Conservation (phyloP, 2,329 filamentous ascomycete species). For the Beauveria asiatica region DNA sequence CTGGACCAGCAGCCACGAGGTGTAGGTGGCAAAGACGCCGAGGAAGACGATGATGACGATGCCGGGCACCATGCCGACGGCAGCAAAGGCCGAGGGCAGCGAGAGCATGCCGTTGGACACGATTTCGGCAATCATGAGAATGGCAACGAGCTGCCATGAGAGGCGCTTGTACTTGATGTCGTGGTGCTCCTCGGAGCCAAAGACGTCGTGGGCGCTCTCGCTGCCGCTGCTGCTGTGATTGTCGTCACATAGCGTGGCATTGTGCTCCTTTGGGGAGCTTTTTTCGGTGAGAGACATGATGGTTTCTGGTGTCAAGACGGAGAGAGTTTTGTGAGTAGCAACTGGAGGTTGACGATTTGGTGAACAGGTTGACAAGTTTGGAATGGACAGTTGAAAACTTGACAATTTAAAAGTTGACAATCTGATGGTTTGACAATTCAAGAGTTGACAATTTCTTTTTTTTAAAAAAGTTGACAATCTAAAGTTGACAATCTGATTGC, state of each 20-base stretch:
- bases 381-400: too few relatives aligned
- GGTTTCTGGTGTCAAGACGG: neutral
- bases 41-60: constrained; percentile 42
- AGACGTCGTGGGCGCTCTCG: constrained; percentile 11
- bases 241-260: neutral
- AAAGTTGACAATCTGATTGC: too few relatives aligned
- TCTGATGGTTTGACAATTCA: too few relatives aligned
- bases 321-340: neutral
- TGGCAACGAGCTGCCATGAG: constrained; percentile 41
- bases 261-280: neutral
- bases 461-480: too few relatives aligned
- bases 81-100: constrained; percentile 41
- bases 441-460: too few relatives aligned
- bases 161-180: constrained; percentile 45
- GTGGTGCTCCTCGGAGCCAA: constrained; percentile 21
- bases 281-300: neutral
- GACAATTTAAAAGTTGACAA: too few relatives aligned
- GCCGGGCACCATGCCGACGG: constrained; percentile 43
- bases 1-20: constrained; percentile 37
- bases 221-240: neutral
- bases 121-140: constrained; percentile 49
- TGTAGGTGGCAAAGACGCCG: constrained; percentile 42
- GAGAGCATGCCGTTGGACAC: constrained; percentile 46
- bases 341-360: too few relatives aligned
- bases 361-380: too few relatives aligned